Percentiles rank a stretch among this genome's conserved stretches.
Evolutionary conservation across 2,329 filamentous ascomycete species (phyloP).

Genomic region (Ceratocystis diversiconidia): DNA sequence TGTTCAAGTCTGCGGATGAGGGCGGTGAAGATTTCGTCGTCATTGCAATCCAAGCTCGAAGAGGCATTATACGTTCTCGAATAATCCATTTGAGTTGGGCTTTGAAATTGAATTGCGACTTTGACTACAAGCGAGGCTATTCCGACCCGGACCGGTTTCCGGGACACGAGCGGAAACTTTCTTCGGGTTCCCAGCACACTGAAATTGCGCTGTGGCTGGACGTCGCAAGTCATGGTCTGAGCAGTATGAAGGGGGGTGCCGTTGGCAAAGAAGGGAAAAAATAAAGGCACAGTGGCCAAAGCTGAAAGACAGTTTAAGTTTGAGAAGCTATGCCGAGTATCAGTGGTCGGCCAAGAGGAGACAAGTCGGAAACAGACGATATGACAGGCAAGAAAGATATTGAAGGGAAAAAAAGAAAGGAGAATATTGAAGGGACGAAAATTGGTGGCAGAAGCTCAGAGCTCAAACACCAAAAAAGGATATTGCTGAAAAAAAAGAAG

Average conservation of each 20-base stretch:
- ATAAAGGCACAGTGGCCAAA: constrained; percentile 20
- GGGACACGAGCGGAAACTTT: constrained; percentile 24
- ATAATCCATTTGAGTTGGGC: constrained; percentile 32
- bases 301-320: neutral
- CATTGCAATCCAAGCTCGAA: constrained; percentile 28
- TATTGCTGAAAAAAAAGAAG: neutral
- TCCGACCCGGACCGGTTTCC: constrained; percentile 13
- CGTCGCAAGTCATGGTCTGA: constrained; percentile 17
- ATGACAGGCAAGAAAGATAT: neutral
- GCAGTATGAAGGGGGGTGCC: constrained; percentile 20
- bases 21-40: constrained; percentile 33
- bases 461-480: neutral
- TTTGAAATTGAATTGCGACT: constrained; percentile 33
- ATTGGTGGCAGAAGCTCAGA: neutral
- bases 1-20: constrained; percentile 38
- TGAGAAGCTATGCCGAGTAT: neutral
- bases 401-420: neutral
- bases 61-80: constrained; percentile 35
- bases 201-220: constrained; percentile 11
- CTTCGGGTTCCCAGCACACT: constrained; percentile 23
- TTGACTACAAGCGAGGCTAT: constrained; percentile 27
- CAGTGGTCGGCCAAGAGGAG: neutral
- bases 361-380: neutral
- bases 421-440: constrained; percentile 1
- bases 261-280: constrained; percentile 29